A percentile compares a stretch with the other conserved stretches of the same genome.
Conservation (phyloP, 2,329 filamentous ascomycete genomes). For the Saccharata proteae region DNA sequence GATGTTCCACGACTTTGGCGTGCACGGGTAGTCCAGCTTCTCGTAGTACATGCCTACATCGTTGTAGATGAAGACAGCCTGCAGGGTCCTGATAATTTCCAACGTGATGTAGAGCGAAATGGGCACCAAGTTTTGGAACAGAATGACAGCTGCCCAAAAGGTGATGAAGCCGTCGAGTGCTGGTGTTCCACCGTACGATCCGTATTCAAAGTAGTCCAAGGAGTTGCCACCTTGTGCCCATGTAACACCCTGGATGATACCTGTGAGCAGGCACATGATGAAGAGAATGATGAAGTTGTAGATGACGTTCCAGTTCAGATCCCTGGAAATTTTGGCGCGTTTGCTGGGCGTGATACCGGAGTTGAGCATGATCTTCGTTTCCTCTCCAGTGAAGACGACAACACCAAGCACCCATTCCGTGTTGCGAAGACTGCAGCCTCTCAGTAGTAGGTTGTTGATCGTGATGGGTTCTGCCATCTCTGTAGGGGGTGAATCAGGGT, state of each 20-base stretch:
- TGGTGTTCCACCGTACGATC: constrained; percentile 62
- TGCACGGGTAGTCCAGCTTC: constrained; percentile 82
- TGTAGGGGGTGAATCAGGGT: constrained; percentile 48
- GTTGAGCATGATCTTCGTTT: constrained; percentile 99
- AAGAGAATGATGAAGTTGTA: constrained; percentile 91
- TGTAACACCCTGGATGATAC: constrained; percentile 69
- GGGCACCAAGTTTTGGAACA: constrained; percentile 97
- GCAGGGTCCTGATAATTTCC: constrained; percentile 84
- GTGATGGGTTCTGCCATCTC: constrained; percentile 86
- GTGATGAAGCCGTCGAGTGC: constrained; percentile 83
- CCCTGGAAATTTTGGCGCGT: constrained; percentile 77
- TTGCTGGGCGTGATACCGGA: constrained; percentile 92
- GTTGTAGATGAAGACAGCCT: constrained; percentile 96
- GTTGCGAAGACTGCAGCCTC: constrained; percentile 87
- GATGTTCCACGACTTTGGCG: constrained; percentile 98
- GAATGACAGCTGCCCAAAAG: constrained; percentile 87
- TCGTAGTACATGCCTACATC: constrained; percentile 97
- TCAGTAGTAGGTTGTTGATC: constrained; percentile 89
- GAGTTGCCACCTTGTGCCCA: constrained; percentile 70
- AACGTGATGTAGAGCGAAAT: constrained; percentile 96
- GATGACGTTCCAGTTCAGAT: constrained; percentile 93
- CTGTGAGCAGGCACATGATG: constrained; percentile 76
- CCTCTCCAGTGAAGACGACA: constrained; percentile 86
- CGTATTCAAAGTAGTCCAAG: constrained; percentile 71
- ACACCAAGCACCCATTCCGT: constrained; percentile 93